phyloP scores from a whole-genome alignment of 331 rosid genomes.

The Arachis monticola region DNA sequence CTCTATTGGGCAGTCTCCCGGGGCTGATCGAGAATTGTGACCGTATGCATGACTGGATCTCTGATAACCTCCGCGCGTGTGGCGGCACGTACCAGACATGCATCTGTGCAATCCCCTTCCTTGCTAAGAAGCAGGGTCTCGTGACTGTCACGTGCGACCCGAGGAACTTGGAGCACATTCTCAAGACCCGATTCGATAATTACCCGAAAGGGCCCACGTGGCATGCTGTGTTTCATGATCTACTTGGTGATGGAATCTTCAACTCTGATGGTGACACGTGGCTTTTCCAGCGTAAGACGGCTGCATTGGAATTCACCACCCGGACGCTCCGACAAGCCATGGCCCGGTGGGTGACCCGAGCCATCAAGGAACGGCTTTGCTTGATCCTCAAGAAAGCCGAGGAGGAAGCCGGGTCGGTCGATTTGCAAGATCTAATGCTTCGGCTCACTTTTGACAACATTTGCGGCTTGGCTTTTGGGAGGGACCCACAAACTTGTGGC shows the following conservation, averaged over 20 bases:
- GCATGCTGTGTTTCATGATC: slow-evolving; percentile 89
- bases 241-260: slow-evolving; percentile 84
- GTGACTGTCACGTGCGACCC: slow-evolving; percentile 99
- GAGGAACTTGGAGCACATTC: slow-evolving; percentile 78
- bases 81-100: slow-evolving; percentile 99
- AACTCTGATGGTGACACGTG: slow-evolving; percentile 92
- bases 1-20: slow-evolving; percentile 82
- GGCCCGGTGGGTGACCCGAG: slow-evolving; percentile 96
- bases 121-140: slow-evolving; percentile 85
- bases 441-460: slow-evolving; percentile 93
- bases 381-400: slow-evolving; percentile 58
- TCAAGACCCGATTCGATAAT: slow-evolving; percentile 85
- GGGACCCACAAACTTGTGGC: slow-evolving; percentile 73
- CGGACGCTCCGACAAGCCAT: slow-evolving; percentile 90
- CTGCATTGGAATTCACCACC: slow-evolving; percentile 90
- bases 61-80: slow-evolving; percentile 85
- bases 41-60: slow-evolving; percentile 95
- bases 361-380: slow-evolving; percentile 75
- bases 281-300: slow-evolving; percentile 86
- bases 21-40: slow-evolving; percentile 82
- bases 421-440: slow-evolving; percentile 74
- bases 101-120: slow-evolving; percentile 87
- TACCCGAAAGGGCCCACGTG: slow-evolving; percentile 94
- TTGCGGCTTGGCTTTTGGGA: slow-evolving; percentile 88
- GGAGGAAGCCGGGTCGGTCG: slow-evolving; percentile 51